phyloP scores from a whole-genome alignment of 2,329 filamentous ascomycete genomes.

The Claviceps sp. region DNA sequence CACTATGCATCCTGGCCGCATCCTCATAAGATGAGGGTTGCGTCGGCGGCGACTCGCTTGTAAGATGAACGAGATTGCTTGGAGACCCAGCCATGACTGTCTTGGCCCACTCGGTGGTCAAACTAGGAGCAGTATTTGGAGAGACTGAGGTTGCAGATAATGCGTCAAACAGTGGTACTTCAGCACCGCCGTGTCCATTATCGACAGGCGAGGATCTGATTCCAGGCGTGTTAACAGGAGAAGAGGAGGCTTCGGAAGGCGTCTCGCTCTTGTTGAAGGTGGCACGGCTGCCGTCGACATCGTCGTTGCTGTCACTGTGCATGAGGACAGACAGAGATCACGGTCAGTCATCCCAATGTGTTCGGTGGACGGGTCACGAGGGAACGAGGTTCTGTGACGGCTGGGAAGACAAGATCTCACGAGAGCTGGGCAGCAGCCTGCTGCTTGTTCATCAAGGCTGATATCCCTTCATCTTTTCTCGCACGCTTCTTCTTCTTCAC shows the following conservation, averaged over 20 bases:
- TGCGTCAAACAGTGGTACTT: conserved; percentile 35
- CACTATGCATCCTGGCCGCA: conserved; percentile 26
- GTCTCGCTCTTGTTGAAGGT: conserved; percentile 22
- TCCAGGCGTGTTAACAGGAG: conserved; percentile 31
- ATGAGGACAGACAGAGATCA: conserved; percentile 9
- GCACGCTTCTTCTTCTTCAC: conserved; percentile 40
- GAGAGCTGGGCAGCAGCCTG: conserved; percentile 37
- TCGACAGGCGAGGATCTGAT: conserved; percentile 27
- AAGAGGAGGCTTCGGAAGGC: conserved; percentile 30
- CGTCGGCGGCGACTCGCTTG: conserved; percentile 39
- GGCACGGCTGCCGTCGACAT: conserved; percentile 16
- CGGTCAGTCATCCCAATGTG: conserved; percentile 11
- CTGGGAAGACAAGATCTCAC: conserved; percentile 23
- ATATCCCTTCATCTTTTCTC: conserved; percentile 38
- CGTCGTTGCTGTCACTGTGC: conserved; percentile 8
- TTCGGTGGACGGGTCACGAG: conserved; percentile 3
- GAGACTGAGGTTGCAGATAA: conserved; percentile 35
- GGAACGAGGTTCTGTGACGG: conserved; percentile 8
- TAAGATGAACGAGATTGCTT: conserved; percentile 37
- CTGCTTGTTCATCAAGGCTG: conserved; percentile 40
- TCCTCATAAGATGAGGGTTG: conserved; percentile 40
- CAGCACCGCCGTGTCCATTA: conserved; percentile 26
- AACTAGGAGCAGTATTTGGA: conserved; percentile 32
- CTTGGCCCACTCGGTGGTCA: conserved; percentile 32
- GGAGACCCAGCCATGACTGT: conserved; percentile 32